These are phyloP conservation scores for Arabidopsis arenosa DNA, from an alignment of 345 rosid genomes.

Conservation along the genomic window DNA sequence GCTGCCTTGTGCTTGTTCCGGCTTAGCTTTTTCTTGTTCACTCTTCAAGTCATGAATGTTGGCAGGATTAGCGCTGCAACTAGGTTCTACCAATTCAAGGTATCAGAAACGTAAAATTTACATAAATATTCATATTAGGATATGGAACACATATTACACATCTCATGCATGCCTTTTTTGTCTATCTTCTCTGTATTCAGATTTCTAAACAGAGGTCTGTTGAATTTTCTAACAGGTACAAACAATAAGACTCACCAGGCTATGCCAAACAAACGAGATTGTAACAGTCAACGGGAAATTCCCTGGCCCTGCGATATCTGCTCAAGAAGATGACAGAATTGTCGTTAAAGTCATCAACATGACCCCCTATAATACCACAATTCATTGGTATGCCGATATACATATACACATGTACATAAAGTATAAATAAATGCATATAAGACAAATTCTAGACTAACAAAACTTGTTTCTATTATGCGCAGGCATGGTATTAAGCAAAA, in stretches of 20 bases:
- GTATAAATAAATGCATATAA: background rate
- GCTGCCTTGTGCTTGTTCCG: slow-evolving; percentile 43
- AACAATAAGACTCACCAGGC: slow-evolving; percentile 59
- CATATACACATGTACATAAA: background rate
- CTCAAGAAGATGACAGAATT: slow-evolving; percentile 76
- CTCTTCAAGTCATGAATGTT: slow-evolving; percentile 46
- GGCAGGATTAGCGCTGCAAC: slow-evolving; percentile 55
- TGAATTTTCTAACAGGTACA: slow-evolving; percentile 54
- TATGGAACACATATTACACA: background rate
- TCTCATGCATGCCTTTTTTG: slow-evolving; percentile 2
- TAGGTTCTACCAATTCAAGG: slow-evolving; percentile 82
- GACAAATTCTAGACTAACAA: background rate
- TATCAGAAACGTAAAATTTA: slow-evolving; percentile 28
- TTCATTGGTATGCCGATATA: slow-evolving; percentile 66
- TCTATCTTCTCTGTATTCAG: background rate
- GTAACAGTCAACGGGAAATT: slow-evolving; percentile 70
- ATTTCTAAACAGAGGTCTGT: slow-evolving; percentile 23
- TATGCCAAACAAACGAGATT: slow-evolving; percentile 68
- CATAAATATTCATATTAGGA: background rate
- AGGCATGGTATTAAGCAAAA: slow-evolving; percentile 94
- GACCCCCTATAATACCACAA: slow-evolving; percentile 77
- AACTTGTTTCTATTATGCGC: background rate
- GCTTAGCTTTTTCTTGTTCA: slow-evolving; percentile 46
- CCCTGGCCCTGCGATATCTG: slow-evolving; percentile 78
- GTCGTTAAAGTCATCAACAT: slow-evolving; percentile 70